A percentile compares a stretch with the other conserved stretches of the same genome.
Conservation (phyloP, 2,329 filamentous ascomycete genomes). For the Alternaria sp. region DNA sequence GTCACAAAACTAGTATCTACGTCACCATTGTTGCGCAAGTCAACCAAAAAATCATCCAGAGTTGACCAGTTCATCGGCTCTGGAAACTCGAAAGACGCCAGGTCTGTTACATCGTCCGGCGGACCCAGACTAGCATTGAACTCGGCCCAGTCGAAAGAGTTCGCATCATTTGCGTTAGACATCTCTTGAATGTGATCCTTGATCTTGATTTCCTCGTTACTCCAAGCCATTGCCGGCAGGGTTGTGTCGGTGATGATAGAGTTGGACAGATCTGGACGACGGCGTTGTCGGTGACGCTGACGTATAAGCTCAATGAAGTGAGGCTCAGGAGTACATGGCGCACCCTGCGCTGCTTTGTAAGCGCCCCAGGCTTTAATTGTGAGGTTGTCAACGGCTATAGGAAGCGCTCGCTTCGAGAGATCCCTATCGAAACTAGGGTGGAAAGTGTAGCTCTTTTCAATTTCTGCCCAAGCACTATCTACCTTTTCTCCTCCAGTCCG, state of each 20-base stretch:
- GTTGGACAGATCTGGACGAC: not conserved
- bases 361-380: slow-evolving; percentile 57
- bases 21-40: slow-evolving; percentile 23
- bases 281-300: slow-evolving; percentile 7
- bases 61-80: slow-evolving; percentile 40
- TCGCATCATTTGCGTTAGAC: not conserved
- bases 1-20: too few species aligned
- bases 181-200: not conserved
- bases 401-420: slow-evolving; percentile 49
- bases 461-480: slow-evolving; percentile 55
- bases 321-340: slow-evolving; percentile 25
- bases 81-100: slow-evolving; percentile 15
- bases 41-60: slow-evolving; percentile 40
- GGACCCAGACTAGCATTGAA: slow-evolving; percentile 10
- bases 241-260: too few species aligned
- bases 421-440: slow-evolving; percentile 53
- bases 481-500: slow-evolving; percentile 36
- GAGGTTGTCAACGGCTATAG: slow-evolving; percentile 54
- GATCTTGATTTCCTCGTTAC: too few species aligned
- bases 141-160: not conserved
- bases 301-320: slow-evolving; percentile 34
- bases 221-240: too few species aligned
- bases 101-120: not conserved
- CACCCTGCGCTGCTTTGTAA: slow-evolving; percentile 20
- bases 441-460: slow-evolving; percentile 55